phyloP scores from a whole-genome alignment of 1,284 basidiomycete genomes.

The Cryptococcus sp. region DNA sequence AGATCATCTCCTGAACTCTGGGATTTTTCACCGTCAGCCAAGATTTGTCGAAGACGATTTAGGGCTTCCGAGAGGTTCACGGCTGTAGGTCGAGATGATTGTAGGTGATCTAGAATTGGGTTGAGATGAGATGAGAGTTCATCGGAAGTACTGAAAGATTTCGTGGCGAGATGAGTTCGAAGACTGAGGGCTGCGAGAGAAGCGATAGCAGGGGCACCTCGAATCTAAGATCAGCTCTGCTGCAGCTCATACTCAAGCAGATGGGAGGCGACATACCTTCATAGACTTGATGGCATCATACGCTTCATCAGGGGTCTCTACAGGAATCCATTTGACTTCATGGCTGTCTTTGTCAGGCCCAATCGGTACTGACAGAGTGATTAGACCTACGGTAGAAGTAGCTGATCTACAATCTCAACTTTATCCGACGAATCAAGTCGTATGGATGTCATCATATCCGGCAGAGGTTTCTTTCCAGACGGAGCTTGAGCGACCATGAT shows the following conservation, averaged over 20 bases:
- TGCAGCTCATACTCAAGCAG: not conserved
- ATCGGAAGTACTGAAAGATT: not conserved
- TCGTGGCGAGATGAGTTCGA: conserved; percentile 52
- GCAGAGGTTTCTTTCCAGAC: conserved; percentile 37
- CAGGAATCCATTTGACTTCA: conserved; percentile 64
- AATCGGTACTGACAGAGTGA: not conserved
- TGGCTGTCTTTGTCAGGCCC: conserved; percentile 49
- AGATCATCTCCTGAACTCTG: conserved; percentile 47
- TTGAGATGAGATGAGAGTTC: conserved; percentile 21
- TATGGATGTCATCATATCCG: conserved; percentile 59
- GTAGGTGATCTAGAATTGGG: conserved; percentile 65
- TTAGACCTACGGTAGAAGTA: conserved; percentile 61
- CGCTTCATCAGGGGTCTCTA: conserved; percentile 70
- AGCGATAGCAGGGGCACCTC: conserved; percentile 90
- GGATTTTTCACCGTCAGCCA: conserved; percentile 42
- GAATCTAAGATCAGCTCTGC: conserved; percentile 56
- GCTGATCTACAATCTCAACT: conserved; percentile 80
- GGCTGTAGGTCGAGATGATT: conserved; percentile 84
- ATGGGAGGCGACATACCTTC: conserved; percentile 57
- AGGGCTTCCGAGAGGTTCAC: conserved; percentile 85
- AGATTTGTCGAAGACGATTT: conserved; percentile 58
- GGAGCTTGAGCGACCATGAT: conserved; percentile 32
- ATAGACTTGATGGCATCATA: conserved; percentile 88
- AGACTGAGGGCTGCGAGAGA: conserved; percentile 79
- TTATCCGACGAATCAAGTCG: conserved; percentile 56